These are phyloP conservation scores for Calonectria montana DNA, from an alignment of 2,329 filamentous ascomycete species.

Conservation along the genomic window DNA sequence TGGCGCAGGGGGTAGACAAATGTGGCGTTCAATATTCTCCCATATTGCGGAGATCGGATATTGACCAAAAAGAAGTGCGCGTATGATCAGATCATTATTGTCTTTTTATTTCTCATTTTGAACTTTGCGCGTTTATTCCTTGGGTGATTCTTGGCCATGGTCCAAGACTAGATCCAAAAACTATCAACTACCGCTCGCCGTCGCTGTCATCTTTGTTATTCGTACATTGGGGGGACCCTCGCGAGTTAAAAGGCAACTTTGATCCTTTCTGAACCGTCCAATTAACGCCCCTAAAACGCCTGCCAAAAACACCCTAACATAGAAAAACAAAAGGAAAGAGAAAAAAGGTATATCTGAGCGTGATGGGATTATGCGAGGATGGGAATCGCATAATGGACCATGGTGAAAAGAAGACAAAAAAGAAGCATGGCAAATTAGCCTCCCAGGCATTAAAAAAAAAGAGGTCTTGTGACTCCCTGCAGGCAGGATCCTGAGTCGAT, in stretches of 20 bases:
- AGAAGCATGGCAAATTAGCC: background rate
- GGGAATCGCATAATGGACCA: background rate
- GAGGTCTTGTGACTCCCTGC: background rate
- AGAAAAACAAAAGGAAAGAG: background rate
- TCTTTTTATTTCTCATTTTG: background rate
- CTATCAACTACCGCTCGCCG: no score
- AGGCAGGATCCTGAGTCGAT: background rate
- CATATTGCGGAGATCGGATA: no score
- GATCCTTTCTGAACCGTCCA: background rate
- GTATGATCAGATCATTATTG: no score
- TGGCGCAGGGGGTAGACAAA: no score
- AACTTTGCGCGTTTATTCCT: background rate
- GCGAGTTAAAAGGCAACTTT: background rate
- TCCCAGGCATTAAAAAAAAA: background rate
- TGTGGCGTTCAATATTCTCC: no score
- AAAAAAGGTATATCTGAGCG: background rate
- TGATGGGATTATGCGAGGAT: background rate
- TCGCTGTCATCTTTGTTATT: background rate
- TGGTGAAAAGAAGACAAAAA: background rate
- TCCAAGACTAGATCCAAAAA: no score
- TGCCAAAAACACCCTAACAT: no score
- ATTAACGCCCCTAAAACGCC: background rate
- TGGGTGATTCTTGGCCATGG: background rate
- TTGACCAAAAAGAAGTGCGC: no score
- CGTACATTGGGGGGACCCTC: background rate